phyloP scores from a whole-genome alignment of 768 basidiomycete species.

The Calocera viscosa region DNA sequence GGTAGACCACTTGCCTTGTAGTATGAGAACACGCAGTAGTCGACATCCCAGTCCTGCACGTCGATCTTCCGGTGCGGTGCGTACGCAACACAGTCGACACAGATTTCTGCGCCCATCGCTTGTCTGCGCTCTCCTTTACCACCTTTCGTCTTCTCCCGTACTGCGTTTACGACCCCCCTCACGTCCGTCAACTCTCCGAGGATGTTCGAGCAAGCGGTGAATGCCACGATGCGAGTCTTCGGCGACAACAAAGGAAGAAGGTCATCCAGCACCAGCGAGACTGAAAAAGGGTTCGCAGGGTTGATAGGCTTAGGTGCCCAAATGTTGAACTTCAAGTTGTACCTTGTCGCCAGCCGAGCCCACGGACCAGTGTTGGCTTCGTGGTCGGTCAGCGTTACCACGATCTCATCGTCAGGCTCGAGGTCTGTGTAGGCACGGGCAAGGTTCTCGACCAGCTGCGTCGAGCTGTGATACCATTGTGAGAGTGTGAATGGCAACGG shows the following conservation, averaged over 20 bases:
- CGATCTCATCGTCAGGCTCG: constrained; percentile 53
- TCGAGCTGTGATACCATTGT: constrained; percentile 31
- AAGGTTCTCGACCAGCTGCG: constrained; percentile 57
- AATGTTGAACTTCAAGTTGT: constrained; percentile 41
- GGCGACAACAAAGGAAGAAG: constrained; percentile 49
- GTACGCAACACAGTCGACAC: constrained; percentile 67
- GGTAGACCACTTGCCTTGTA: too few relatives aligned
- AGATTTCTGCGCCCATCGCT: constrained; percentile 48
- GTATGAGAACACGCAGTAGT: constrained; percentile 57
- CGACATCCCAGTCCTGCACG: constrained; percentile 64
- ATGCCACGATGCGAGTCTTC: constrained; percentile 59
- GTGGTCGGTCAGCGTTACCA: constrained; percentile 59
- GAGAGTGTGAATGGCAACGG: not conserved
- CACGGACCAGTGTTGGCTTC: constrained; percentile 71
- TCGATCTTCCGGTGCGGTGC: constrained; percentile 62
- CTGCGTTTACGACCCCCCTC: constrained; percentile 40
- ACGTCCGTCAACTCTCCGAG: constrained; percentile 55
- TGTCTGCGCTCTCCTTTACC: not conserved
- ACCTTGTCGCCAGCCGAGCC: constrained; percentile 56
- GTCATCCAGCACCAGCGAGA: constrained; percentile 41
- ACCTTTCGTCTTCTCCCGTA: constrained; percentile 40
- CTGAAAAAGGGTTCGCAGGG: constrained; percentile 51
- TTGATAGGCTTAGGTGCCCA: constrained; percentile 44
- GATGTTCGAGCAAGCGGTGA: constrained; percentile 64
- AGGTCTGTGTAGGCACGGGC: constrained; percentile 47